Percentiles rank a stretch among this genome's conserved stretches.
phyloP scores from a whole-genome alignment of 208 protist species.

The Crithidia sp. region DNA sequence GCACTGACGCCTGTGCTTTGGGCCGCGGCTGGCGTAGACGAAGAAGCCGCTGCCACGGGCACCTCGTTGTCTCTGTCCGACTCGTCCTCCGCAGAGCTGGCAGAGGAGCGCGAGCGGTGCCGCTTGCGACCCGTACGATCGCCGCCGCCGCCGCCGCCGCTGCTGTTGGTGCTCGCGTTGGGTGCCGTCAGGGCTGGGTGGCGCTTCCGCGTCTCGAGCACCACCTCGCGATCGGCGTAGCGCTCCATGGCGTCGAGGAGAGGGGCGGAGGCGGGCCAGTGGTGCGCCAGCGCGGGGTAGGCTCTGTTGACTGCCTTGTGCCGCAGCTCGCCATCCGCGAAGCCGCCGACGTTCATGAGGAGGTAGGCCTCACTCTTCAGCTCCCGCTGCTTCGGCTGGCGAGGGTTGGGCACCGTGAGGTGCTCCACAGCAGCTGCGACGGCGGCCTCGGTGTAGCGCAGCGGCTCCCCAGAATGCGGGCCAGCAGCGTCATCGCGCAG shows the following conservation, averaged over 20 bases:
- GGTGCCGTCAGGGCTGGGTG: conserved; percentile 23
- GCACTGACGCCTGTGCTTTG: too few species aligned
- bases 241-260: conserved; percentile 38
- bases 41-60: not conserved
- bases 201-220: conserved; percentile 38
- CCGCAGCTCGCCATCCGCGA: conserved; percentile 41
- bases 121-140: not conserved
- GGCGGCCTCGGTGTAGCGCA: conserved; percentile 25
- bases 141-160: conserved; percentile 4
- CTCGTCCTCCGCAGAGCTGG: not conserved
- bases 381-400: conserved; percentile 38
- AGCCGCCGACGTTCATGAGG: conserved; percentile 56
- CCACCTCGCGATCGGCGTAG: conserved; percentile 43
- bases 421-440: conserved; percentile 19
- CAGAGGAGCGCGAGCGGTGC: conserved; percentile 12
- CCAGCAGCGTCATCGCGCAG: not conserved
- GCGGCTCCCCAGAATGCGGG: not conserved
- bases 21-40: not conserved
- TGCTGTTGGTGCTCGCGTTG: not conserved
- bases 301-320: conserved; percentile 63
- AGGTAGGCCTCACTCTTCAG: conserved; percentile 54
- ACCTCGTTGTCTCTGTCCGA: not conserved
- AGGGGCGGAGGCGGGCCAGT: conserved; percentile 30
- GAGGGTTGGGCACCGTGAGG: conserved; percentile 20
- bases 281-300: conserved; percentile 38